Evolutionary conservation across 371 early-diverging fungal species (phyloP), one percentile per base, ranked within the genome.

Genomic region (Mortierella sp.): DNA sequence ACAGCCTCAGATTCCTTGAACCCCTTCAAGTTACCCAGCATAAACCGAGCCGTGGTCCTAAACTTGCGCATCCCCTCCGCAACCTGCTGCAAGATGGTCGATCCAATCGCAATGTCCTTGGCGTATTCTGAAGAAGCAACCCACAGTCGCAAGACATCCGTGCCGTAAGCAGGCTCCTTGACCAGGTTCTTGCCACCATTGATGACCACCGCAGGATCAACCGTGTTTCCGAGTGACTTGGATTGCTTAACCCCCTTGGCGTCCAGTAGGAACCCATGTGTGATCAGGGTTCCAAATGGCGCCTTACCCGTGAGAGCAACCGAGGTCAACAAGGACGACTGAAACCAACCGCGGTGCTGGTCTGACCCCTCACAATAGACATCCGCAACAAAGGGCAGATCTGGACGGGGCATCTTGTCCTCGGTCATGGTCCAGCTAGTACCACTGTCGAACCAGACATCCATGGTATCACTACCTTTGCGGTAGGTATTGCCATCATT

Each of bases 311-410:
- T 94, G 16, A 95, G 84, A 11, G 97, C 96, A 45, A 96, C 94
- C 7, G 96, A 95, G 14, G 98, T 96, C 58, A 98, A 90, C 72
- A 98, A 90, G 0, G 98, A 96, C 5, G 98, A 98, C 83, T 98
- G 98, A 89, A 99, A 99, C 99, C 99, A 99, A 16, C 99, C 99
- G 72, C 99, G 91, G 83, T 98, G 97, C 88, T 99, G 99, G 84
- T 99, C 99, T 74, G 95, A 94, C 16, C 99, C 99, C 88, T 97
- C 98, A 1, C 96, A 90, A 88, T 98, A 98, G 57, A 98, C 92
- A 86, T 98, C 98, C 0, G 98, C 97, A 24, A 94, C 82, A 63
- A 88, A 90, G 5, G 87, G 89, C 28, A 78, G 70, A 16, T 83
- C 65, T 72, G 82, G 60, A 72, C 80, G 68, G 48, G 81, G 83